Evolutionary conservation across 2,329 filamentous ascomycete genomes (phyloP).

Genomic region (Pseudocercospora fijiensis): DNA sequence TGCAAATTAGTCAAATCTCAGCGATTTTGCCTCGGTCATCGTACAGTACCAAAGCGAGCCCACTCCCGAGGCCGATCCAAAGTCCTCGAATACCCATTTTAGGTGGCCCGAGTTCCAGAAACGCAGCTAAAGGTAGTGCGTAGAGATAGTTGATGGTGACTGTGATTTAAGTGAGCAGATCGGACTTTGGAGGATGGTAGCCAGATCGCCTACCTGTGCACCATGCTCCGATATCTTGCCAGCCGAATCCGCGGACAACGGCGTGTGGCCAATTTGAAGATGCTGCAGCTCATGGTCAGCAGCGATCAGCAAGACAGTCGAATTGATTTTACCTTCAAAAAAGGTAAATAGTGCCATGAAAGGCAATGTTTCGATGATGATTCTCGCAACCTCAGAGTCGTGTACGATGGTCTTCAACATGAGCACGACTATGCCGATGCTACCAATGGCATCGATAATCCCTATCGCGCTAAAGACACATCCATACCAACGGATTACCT

Average conservation of each 20-base stretch:
- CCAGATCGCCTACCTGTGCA: constrained; percentile 3
- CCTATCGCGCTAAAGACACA: constrained; percentile 40
- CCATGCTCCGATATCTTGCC: constrained; percentile 43
- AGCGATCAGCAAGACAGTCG: not conserved
- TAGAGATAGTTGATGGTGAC: constrained; percentile 42
- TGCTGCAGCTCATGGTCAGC: not conserved
- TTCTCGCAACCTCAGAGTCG: constrained; percentile 39
- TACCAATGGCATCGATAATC: constrained; percentile 37
- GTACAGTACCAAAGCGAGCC: constrained; percentile 6
- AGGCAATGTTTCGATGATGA: constrained; percentile 39
- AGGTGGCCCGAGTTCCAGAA: constrained; percentile 39
- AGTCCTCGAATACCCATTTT: constrained; percentile 40
- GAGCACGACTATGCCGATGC: constrained; percentile 35
- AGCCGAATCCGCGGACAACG: constrained; percentile 40
- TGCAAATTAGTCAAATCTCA: not conserved
- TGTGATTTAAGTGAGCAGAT: constrained; percentile 25
- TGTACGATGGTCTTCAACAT: constrained; percentile 39
- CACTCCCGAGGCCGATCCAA: constrained; percentile 39
- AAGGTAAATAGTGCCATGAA: constrained; percentile 42
- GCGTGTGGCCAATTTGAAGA: constrained; percentile 40
- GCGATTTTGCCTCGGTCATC: no score
- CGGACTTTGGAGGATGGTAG: not conserved
- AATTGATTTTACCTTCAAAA: constrained; percentile 40
- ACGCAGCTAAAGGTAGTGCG: constrained; percentile 40
- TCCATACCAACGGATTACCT: constrained; percentile 35